These are phyloP conservation scores for Exidia glandulosa DNA, from an alignment of 768 basidiomycete genomes.

Conservation along the genomic window DNA sequence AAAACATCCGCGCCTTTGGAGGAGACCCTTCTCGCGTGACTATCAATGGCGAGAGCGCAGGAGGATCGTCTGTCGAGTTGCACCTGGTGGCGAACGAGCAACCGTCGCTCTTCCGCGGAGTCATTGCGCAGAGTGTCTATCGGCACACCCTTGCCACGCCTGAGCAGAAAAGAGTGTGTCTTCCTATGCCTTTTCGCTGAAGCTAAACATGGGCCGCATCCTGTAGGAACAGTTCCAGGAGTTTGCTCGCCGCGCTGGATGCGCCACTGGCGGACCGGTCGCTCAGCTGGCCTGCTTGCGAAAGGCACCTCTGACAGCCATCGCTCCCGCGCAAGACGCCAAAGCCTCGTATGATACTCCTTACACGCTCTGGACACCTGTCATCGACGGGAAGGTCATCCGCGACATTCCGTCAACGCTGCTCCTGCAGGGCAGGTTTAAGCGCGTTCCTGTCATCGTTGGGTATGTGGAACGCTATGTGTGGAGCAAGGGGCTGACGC, in stretches of 20 bases:
- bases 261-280: constrained; percentile 25
- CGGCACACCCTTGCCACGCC: constrained; percentile 39
- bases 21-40: constrained; percentile 30
- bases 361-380: constrained; percentile 41
- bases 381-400: constrained; percentile 43
- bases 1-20: constrained; percentile 28
- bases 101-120: constrained; percentile 35
- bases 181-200: not conserved
- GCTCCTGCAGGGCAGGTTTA: constrained; percentile 34
- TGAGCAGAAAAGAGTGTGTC: constrained; percentile 40
- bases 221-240: constrained; percentile 41
- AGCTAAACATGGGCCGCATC: not conserved
- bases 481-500: not conserved
- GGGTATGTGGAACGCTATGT: constrained; percentile 29
- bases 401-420: constrained; percentile 37
- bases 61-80: constrained; percentile 41
- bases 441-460: constrained; percentile 44
- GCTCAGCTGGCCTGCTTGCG: constrained; percentile 37
- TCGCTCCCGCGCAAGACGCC: constrained; percentile 45
- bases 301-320: constrained; percentile 36
- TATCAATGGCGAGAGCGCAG: constrained; percentile 50
- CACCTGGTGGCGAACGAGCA: constrained; percentile 37
- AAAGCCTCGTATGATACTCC: constrained; percentile 19
- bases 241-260: constrained; percentile 39
- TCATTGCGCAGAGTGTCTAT: constrained; percentile 54